Evolutionary conservation across 352 stramenopile species (phyloP).

Genomic region (Globisporangium apiculatum): DNA sequence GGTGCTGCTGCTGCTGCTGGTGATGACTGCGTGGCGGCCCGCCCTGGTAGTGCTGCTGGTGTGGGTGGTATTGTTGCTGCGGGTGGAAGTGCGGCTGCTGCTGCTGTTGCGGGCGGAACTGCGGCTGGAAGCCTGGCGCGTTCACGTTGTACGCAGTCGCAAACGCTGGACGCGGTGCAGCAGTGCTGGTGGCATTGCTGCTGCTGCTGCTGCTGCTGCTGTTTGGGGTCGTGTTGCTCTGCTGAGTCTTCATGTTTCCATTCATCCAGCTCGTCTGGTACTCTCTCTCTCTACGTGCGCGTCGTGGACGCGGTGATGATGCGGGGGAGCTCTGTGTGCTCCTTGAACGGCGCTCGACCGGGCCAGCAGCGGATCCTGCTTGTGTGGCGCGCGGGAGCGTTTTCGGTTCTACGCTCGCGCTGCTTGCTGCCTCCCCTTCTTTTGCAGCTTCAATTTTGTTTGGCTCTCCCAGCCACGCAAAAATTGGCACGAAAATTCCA

Average conservation of each 20-base stretch:
- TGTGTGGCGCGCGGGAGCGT: neutral
- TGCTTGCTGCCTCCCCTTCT: neutral
- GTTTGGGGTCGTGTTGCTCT: conserved; percentile 5
- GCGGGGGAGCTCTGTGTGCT: conserved; percentile 2
- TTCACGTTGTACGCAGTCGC: conserved; percentile 24
- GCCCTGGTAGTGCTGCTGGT: conserved; percentile 21
- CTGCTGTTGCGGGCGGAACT: conserved; percentile 28
- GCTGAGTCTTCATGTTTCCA: conserved; percentile 47
- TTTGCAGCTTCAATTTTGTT: too few relatives aligned
- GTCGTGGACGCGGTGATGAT: too few relatives aligned
- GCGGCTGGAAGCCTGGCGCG: conserved; percentile 28
- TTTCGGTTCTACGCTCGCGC: conserved; percentile 9
- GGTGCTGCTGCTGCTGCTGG: conserved; percentile 16
- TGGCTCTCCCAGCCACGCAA: neutral
- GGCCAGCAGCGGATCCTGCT: neutral
- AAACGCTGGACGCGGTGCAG: conserved; percentile 6
- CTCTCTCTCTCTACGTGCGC: neutral
- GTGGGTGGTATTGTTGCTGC: conserved; percentile 21
- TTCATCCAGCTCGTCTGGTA: conserved; percentile 15
- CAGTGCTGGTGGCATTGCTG: conserved; percentile 10
- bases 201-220: conserved; percentile 17
- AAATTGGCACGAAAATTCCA: neutral
- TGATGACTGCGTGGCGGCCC: conserved; percentile 26
- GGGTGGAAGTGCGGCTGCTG: conserved; percentile 17
- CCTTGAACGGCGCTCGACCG: conserved; percentile 1